Base-by-base conservation (phyloP, 495 filamentous ascomycete species). In the Penicillium odoratum region DNA sequence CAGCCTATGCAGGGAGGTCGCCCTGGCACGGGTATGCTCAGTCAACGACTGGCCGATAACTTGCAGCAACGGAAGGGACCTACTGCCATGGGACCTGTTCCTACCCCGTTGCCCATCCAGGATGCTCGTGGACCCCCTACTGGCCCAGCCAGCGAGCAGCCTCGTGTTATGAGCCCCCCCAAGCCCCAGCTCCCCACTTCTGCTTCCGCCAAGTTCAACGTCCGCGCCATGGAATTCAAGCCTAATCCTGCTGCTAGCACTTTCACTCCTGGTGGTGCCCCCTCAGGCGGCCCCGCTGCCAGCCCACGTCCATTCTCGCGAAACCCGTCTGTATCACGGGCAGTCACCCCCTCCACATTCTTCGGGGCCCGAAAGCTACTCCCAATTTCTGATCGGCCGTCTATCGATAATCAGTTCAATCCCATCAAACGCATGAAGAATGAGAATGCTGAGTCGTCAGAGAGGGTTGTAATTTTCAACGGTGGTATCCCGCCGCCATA, bases 211-310 rank as follows among this genome's bases (percentile, higher is more conserved):
- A 88, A 90, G 68, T 83, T 96, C 74, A 95, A 96, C 62, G 91
- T 89, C 2, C 86, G 85, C 49, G 92, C 88, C 31, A 80, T 85
- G 63, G 92, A 95, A 64, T 97, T 97, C 74, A 84, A 87, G 60
- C 91, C 91, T 4, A 93, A 86, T 64, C 84, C 90, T 8, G 85
- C 88, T 40, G 91, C 91, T 4, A 85, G 78, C 45, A 77, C 87
- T 0, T 96, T 97, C 72, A 90, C 82, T 57, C 92, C 91, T n/a
- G 81, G 78, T 61, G 82, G 78, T 48, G 21, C 54, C 16, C n/a
- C 45, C 5, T 21, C 57, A 38, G 40, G 51, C n/a, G 50, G 53
- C 7, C 53, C 59, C 3, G 58, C 50, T 16, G 89, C 88, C 16
- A 91, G 85, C 67, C 86, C 88, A 10, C 81, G 81, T 49, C 78